Conservation (phyloP, 2,329 filamentous ascomycete species). For the Phyllosticta citriasiana region DNA sequence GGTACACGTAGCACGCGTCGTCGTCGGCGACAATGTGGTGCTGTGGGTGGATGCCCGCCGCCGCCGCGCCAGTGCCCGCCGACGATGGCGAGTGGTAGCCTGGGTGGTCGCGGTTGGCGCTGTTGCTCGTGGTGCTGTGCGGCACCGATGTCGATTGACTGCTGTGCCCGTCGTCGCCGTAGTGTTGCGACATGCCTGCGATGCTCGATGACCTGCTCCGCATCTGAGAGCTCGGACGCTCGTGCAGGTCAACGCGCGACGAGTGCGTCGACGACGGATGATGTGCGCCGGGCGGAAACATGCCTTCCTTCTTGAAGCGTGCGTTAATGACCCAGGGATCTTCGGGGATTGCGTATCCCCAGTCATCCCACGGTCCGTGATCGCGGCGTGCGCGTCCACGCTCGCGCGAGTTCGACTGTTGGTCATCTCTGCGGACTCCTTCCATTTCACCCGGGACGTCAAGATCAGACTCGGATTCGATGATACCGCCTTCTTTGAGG, state of each 20-base stretch:
- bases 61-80: conserved; percentile 18
- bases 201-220: conserved; percentile 8
- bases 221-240: conserved; percentile 1
- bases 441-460: conserved; percentile 1
- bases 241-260: conserved; percentile 36
- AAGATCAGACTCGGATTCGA: conserved; percentile 6
- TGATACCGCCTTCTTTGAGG: conserved; percentile 1
- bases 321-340: conserved; percentile 94
- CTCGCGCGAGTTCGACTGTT: conserved; percentile 11
- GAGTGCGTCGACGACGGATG: conserved; percentile 42
- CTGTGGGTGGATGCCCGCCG: conserved; percentile 33
- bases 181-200: not conserved
- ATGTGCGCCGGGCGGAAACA: conserved; percentile 44
- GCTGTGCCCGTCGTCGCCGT: conserved; percentile 2
- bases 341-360: conserved; percentile 73
- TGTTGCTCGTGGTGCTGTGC: conserved; percentile 24
- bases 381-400: conserved; percentile 31
- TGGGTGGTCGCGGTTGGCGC: not conserved
- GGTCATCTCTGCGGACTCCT: conserved; percentile 6
- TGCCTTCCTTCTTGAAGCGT: conserved; percentile 75
- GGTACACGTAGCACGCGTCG: conserved; percentile 79
- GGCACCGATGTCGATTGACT: not conserved
- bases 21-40: conserved; percentile 20
- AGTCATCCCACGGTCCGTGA: conserved; percentile 39
- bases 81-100: conserved; percentile 9